Evolutionary conservation across 2,329 filamentous ascomycete genomes (phyloP), one percentile per base, ranked within the genome.

Genomic region (Pseudogymnoascus sp.): DNA sequence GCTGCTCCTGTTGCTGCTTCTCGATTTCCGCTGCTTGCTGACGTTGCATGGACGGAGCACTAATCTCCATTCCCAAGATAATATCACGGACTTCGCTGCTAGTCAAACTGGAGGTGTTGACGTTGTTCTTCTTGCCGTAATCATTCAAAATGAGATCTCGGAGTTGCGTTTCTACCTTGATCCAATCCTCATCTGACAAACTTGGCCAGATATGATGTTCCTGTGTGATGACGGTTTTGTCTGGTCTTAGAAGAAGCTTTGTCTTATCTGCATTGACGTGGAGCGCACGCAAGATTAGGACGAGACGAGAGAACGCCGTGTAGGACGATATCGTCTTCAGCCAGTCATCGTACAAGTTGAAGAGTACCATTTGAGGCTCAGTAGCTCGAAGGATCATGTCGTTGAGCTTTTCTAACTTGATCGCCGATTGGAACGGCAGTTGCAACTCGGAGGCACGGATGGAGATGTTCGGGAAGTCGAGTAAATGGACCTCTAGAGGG

Each of bases 91-190:
- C 95, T 84, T 99, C 95, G 71, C 90, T 96, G 74, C 87, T 96
- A 1, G 95, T 99, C 77, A 99, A 82, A 75, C 92, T 96, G 14
- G 96, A 96, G 11, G 95, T 93, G 71, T 99, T 99, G 80, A 99
- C 95, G 70, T 98, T 99, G 81, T 99, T 99, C 84, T 99, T 99
- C 85, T 98, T 99, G 73, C 95, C 95, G 74, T 99, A 99, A 74
- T 99, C 95, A 69, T 98, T 97, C 69, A 99, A 75, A 71, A 99
- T 99, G 68, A 99, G 80, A 80, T 99, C 95, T 75, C 95, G 89
- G 43, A 99, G 81, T 73, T 96, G 91, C 53, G 92, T 92, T 81
- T 99, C 95, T n/a, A 99, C 91, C 84, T 97, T 97, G 78, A 99
- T 95, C 95, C 95, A 99, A 67, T 96, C 93, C 70, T 99, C 95